Evolutionary conservation across 805 yeast species (phyloP).

Genomic region (Wickerhamiella galacta): DNA sequence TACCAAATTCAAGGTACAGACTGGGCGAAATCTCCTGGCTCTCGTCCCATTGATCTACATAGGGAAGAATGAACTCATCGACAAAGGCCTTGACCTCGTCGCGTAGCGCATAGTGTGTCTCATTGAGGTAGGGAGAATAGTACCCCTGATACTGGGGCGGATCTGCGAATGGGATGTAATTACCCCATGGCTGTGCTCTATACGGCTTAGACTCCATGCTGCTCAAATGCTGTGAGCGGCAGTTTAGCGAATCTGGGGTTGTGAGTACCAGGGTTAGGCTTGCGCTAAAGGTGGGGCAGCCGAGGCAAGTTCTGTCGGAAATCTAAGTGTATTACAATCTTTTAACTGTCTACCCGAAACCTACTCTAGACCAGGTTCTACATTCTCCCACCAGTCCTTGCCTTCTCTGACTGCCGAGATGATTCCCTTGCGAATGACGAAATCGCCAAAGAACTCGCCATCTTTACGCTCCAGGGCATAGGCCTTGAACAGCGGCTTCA

Average conservation of each 20-base stretch:
- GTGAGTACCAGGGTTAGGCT: too few relatives aligned
- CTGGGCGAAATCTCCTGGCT: constrained; percentile 22
- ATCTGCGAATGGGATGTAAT: constrained; percentile 25
- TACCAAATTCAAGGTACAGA: constrained; percentile 22
- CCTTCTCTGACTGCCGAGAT: constrained; percentile 84
- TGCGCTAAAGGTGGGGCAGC: too few relatives aligned
- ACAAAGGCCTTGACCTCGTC: constrained; percentile 26
- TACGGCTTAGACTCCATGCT: too few relatives aligned
- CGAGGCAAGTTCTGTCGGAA: too few relatives aligned
- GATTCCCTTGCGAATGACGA: constrained; percentile 70
- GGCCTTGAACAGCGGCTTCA: constrained; percentile 77
- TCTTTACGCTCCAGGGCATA: constrained; percentile 87
- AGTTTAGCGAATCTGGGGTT: too few relatives aligned
- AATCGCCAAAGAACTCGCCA: constrained; percentile 92
- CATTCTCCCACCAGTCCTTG: constrained; percentile 84
- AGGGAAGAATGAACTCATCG: constrained; percentile 24
- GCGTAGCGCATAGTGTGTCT: constrained; percentile 26
- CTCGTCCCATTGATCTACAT: constrained; percentile 29
- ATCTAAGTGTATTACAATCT: too few relatives aligned
- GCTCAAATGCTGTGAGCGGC: too few relatives aligned
- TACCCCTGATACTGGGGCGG: constrained; percentile 28
- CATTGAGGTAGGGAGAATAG: constrained; percentile 24
- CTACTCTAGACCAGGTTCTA: constrained; percentile 23
- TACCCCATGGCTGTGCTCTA: constrained; percentile 5
- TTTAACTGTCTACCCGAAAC: too few relatives aligned